Evolutionary conservation across 202 grass and related monocot species (phyloP), one percentile per base, ranked within the genome.

Genomic region (Zoysia matrella): DNA sequence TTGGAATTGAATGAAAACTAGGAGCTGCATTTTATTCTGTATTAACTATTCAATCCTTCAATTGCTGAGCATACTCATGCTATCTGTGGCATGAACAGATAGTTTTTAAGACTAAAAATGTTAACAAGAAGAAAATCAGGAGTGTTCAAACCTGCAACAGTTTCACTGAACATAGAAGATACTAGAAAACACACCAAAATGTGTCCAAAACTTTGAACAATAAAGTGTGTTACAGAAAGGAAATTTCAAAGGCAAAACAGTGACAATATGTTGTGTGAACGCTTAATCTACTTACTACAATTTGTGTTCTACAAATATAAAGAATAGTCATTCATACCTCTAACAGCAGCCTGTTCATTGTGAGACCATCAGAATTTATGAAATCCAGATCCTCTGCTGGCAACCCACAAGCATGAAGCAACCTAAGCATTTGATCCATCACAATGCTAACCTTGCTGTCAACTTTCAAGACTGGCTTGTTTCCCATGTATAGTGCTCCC

Each of bases 321-420:
- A 51, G 52, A 22, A 52, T 57, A 81, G 10, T 43, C 6, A 70
- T 46, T 57, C 76, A 82, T 70, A 97, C 95, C 90, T 98, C 90
- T 84, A 93, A 72, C 52, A 98, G 81, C 47, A 98, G 82, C 63
- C 95, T 93, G 87, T 98, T 95, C 95, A 98, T 98, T 48, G 82
- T 88, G 71, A 84, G 68, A 85, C 95, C 95, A 85, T 98, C 90
- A 74, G 95, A 93, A 84, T 98, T 98, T 76, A 98, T 93, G 84
- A 98, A 98, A 67, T 95, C 87, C 80, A 88, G 80, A 83, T 98
- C 95, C 83, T 98, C 89, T 39, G 61, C 81, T 61, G 95, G 95
- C 56, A 98, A 87, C 72, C 90, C 95, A 87, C 95, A 95, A n/a
- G 88, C 80, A 68, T 93, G 95, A 79, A 95, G 92, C 82, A 98